These are phyloP conservation scores for Apiospora rasikravindrae DNA, from an alignment of 2,329 filamentous ascomycete species.

Conservation along the genomic window DNA sequence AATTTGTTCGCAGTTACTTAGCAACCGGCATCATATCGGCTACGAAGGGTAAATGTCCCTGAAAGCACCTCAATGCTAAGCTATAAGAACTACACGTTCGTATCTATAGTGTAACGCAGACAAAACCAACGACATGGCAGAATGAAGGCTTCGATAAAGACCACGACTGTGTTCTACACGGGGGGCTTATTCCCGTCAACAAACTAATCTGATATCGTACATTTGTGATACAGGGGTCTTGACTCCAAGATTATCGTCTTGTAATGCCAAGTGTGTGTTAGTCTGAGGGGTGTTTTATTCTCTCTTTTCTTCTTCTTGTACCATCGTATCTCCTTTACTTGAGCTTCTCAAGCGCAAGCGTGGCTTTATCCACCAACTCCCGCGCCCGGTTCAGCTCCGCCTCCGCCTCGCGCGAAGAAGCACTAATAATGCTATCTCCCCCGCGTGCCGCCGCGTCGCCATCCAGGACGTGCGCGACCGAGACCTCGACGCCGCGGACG, in stretches of 20 bases:
- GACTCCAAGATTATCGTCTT: background rate
- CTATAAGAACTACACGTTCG: background rate
- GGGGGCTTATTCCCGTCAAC: background rate
- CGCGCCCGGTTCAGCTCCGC: constrained; percentile 47
- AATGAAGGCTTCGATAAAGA: background rate
- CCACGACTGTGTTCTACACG: background rate
- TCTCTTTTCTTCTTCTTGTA: background rate
- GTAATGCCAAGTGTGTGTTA: background rate
- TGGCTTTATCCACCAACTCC: constrained; percentile 54
- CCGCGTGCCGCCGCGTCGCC: constrained; percentile 22
- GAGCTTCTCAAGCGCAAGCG: constrained; percentile 53
- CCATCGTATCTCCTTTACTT: constrained; percentile 41
- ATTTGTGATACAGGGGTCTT: constrained; percentile 2
- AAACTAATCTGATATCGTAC: constrained; percentile 1
- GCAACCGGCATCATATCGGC: too few relatives aligned
- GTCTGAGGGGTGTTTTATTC: constrained; percentile 22
- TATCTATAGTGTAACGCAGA: background rate
- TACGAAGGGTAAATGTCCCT: too few relatives aligned
- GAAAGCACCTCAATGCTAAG: too few relatives aligned
- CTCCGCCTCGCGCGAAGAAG: constrained; percentile 31
- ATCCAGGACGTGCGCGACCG: constrained; percentile 53
- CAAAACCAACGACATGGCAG: background rate
- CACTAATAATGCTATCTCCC: background rate
- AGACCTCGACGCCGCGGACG: constrained; percentile 60
- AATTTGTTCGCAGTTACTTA: too few relatives aligned